Conservation (phyloP, 1,284 basidiomycete species). For the Phylloboletellus chloephorus region DNA sequence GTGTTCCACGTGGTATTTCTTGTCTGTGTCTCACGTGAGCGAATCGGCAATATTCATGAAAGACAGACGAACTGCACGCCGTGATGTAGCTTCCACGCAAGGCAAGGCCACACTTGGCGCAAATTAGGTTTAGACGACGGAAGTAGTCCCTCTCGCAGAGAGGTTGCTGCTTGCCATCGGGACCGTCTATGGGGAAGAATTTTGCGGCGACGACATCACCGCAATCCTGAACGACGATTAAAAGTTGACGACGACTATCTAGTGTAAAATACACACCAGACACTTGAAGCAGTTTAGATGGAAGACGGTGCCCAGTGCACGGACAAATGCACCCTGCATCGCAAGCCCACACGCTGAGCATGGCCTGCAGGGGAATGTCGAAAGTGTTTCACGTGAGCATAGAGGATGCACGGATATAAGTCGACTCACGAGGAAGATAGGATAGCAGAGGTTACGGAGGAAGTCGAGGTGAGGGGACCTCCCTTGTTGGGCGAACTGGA, state of each 20-base stretch:
- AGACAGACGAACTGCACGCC: constrained; percentile 80
- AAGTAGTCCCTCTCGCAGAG: constrained; percentile 99
- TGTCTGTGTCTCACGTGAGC: constrained; percentile 52
- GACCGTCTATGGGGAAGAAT: constrained; percentile 95
- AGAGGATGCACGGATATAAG: constrained; percentile 18
- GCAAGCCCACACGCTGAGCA: constrained; percentile 70
- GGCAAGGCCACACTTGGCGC: constrained; percentile 92
- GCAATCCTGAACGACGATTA: constrained; percentile 68
- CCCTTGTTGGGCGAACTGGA: constrained; percentile 38
- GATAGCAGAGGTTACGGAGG: constrained; percentile 39
- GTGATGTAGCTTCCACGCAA: constrained; percentile 98
- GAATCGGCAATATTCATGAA: constrained; percentile 3
- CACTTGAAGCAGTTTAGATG: constrained; percentile 98
- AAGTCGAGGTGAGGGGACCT: constrained; percentile 43
- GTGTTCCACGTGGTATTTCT: constrained; percentile 99
- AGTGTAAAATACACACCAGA: constrained; percentile 54
- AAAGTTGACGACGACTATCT: not conserved
- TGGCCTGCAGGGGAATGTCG: constrained; percentile 38
- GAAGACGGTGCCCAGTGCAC: constrained; percentile 91
- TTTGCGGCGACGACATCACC: constrained; percentile 95
- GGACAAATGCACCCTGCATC: constrained; percentile 93
- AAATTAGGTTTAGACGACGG: constrained; percentile 91
- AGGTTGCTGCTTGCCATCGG: constrained; percentile 81
- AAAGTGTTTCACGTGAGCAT: constrained; percentile 15
- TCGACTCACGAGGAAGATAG: constrained; percentile 42